phyloP scores from a whole-genome alignment of 148 eudicot genomes.

The Hydrangea macrophylla region DNA sequence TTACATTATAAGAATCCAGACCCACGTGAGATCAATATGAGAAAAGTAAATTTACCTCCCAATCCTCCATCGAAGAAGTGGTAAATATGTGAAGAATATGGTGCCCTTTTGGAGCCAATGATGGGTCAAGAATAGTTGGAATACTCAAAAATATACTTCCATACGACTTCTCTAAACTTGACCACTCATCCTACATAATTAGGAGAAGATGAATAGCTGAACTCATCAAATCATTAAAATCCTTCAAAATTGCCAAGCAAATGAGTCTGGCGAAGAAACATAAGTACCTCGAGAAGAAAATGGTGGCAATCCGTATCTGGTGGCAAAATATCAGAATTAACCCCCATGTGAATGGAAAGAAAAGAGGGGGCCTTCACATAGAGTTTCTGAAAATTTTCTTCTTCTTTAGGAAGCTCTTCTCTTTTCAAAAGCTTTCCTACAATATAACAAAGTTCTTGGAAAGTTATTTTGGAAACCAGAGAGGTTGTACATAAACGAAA shows the following conservation, averaged over 20 bases:
- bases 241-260: neutral
- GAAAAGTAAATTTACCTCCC: constrained; percentile 54
- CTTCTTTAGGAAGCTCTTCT: constrained; percentile 80
- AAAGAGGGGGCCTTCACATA: constrained; percentile 96
- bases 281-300: constrained; percentile 82
- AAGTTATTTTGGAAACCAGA: no score
- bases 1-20: neutral
- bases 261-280: constrained; percentile 3
- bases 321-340: constrained; percentile 83
- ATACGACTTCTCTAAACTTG: constrained; percentile 65
- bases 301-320: constrained; percentile 95
- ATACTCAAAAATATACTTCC: constrained; percentile 98
- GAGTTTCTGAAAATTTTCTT: constrained; percentile 74
- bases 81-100: constrained; percentile 97
- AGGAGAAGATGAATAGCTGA: constrained; percentile 5
- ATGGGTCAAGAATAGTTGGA: constrained; percentile 88
- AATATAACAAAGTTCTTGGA: constrained; percentile 18
- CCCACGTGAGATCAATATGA: neutral
- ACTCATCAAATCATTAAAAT: neutral
- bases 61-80: constrained; percentile 82
- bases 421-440: constrained; percentile 79
- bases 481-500: no score
- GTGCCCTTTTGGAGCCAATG: constrained; percentile 85
- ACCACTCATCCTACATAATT: constrained; percentile 68
- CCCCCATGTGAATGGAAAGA: constrained; percentile 94